Percentiles rank a stretch among this genome's conserved stretches.
Conservation (phyloP, 495 filamentous ascomycete species). For the Penicillium roqueforti region DNA sequence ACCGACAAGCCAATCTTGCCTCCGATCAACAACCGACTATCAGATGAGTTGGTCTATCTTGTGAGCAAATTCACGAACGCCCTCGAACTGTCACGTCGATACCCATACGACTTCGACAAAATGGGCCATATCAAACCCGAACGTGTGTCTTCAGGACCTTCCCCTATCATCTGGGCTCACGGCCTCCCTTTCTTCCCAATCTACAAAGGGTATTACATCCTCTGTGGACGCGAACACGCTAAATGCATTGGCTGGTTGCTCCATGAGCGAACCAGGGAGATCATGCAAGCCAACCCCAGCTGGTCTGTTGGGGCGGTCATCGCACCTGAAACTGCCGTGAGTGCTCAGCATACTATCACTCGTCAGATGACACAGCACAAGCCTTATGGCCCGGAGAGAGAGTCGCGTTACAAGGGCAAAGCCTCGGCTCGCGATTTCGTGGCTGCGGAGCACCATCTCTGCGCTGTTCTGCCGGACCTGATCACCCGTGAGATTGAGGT, state of each 20-base stretch:
- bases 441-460: conserved; percentile 3
- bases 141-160: conserved; percentile 14
- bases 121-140: conserved; percentile 13
- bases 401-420: neutral
- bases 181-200: conserved; percentile 23
- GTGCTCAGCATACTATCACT: neutral
- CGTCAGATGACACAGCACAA: conserved; percentile 12
- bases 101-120: conserved; percentile 19
- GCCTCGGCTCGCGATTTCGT: conserved; percentile 8
- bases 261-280: neutral
- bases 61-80: conserved; percentile 13
- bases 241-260: conserved; percentile 6
- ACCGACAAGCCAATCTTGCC: conserved; percentile 8
- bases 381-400: conserved; percentile 1
- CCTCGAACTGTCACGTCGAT: neutral
- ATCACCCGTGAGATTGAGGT: neutral
- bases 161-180: conserved; percentile 21
- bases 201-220: conserved; percentile 23
- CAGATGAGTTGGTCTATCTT: conserved; percentile 25
- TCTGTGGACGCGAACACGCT: conserved; percentile 17
- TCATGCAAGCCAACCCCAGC: neutral
- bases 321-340: conserved; percentile 15
- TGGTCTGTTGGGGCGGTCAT: conserved; percentile 20
- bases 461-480: conserved; percentile 4
- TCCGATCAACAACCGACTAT: conserved; percentile 13